Percentiles rank a stretch among this genome's conserved stretches.
Conservation (phyloP, 1,284 basidiomycete genomes). For the Schizophyllum amplum region DNA sequence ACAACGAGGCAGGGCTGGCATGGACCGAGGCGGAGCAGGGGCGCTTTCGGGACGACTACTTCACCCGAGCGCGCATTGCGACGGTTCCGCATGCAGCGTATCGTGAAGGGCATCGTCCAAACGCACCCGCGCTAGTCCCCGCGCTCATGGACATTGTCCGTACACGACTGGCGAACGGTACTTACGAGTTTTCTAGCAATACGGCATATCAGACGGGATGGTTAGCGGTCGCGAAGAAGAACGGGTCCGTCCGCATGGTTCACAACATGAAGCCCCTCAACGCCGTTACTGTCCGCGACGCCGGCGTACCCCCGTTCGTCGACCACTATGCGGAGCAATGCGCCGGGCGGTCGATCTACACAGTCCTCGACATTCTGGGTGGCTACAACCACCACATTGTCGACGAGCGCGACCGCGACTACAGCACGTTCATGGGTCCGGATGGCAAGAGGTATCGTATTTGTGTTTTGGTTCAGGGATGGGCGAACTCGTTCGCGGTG, state of each 20-base stretch:
- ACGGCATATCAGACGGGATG: constrained; percentile 21
- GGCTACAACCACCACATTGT: background rate
- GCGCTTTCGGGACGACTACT: constrained; percentile 22
- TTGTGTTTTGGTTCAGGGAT: constrained; percentile 20
- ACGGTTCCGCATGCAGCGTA: constrained; percentile 26
- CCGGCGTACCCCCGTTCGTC: constrained; percentile 6
- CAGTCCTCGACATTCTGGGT: background rate
- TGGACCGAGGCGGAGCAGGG: constrained; percentile 23
- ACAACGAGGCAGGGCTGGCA: constrained; percentile 18
- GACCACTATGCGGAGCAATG: background rate
- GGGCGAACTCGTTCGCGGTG: constrained; percentile 22
- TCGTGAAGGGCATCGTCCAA: constrained; percentile 18
- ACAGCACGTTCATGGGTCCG: constrained; percentile 18
- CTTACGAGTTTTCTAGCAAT: constrained; percentile 22
- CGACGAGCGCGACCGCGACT: constrained; percentile 11
- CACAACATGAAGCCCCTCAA: constrained; percentile 26
- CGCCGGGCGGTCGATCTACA: background rate
- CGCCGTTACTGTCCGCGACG: constrained; percentile 21
- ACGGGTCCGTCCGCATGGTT: constrained; percentile 19
- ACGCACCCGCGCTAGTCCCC: constrained; percentile 17
- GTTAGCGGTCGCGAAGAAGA: constrained; percentile 27
- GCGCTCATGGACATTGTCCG: constrained; percentile 16
- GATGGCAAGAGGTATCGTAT: constrained; percentile 6
- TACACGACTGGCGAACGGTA: constrained; percentile 16
- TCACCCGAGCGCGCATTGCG: constrained; percentile 25